Evolutionary conservation across 768 basidiomycete species (phyloP).

Genomic region (Tylopilus intermedius): DNA sequence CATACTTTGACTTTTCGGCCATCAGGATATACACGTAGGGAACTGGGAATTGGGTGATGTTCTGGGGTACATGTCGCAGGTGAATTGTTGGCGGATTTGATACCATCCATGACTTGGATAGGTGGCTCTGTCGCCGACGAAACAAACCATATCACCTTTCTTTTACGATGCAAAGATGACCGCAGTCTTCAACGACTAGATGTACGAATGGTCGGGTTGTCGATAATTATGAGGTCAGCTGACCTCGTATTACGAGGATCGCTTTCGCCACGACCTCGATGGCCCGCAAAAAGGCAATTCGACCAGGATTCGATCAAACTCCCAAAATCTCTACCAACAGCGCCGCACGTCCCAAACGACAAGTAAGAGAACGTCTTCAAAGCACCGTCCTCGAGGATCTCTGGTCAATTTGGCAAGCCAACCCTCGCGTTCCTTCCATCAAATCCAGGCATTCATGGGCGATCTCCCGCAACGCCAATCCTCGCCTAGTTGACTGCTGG

Average conservation of each 20-base stretch:
- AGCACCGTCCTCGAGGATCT: constrained; percentile 20
- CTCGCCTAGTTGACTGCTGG: constrained; percentile 23
- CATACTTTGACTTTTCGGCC: constrained; percentile 68
- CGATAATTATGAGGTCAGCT: constrained; percentile 9
- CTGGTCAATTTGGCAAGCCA: constrained; percentile 26
- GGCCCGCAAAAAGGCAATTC: constrained; percentile 7
- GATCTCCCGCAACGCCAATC: constrained; percentile 15
- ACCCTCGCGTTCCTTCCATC: constrained; percentile 28
- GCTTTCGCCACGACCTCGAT: constrained; percentile 8
- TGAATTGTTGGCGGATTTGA: constrained; percentile 7
- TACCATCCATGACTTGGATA: constrained; percentile 3
- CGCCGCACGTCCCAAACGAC: constrained; percentile 1
- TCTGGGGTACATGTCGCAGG: neutral
- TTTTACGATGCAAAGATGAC: neutral
- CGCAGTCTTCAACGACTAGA: neutral
- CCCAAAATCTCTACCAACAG: neutral
- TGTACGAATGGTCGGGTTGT: neutral
- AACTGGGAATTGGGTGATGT: neutral
- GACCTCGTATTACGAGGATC: neutral
- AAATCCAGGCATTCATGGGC: constrained; percentile 28
- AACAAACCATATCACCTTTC: neutral
- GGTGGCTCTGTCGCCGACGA: neutral
- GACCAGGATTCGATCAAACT: neutral
- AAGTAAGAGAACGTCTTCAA: constrained; percentile 10
- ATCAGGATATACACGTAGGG: constrained; percentile 46